A percentile compares a stretch with the other conserved stretches of the same genome.
phyloP scores from a whole-genome alignment of 106 monocot species.

The Vanilla planifolia region DNA sequence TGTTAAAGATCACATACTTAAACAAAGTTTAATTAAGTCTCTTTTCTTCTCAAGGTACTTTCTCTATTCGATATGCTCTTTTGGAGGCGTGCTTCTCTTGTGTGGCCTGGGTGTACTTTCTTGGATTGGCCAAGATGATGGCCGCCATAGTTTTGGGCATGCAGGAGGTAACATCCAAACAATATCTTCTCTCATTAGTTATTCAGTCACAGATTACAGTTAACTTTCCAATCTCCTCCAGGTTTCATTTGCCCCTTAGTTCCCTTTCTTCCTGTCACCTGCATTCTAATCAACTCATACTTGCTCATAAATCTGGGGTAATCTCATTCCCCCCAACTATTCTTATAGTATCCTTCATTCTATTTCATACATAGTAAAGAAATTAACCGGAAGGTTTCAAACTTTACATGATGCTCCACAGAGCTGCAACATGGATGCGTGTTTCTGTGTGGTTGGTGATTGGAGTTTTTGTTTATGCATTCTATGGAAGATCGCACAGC shows the following conservation, averaged over 20 bases:
- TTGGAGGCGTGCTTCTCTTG: conserved; percentile 65
- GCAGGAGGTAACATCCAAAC: conserved; percentile 54
- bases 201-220: not conserved
- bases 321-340: conserved; percentile 10
- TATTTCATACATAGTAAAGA: no score
- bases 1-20: no score
- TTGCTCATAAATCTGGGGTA: conserved; percentile 89
- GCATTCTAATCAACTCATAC: conserved; percentile 84
- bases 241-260: conserved; percentile 89
- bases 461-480: conserved; percentile 68
- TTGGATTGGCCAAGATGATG: conserved; percentile 88
- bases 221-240: conserved; percentile 19
- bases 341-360: not conserved
- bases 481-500: conserved; percentile 80
- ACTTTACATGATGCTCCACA: conserved; percentile 17
- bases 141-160: conserved; percentile 80
- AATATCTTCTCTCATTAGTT: not conserved
- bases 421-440: conserved; percentile 55
- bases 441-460: conserved; percentile 80
- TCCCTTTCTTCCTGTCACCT: conserved; percentile 65
- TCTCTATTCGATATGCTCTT: conserved; percentile 24
- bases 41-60: conserved; percentile 1
- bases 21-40: no score
- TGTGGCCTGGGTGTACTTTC: conserved; percentile 57
- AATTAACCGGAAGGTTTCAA: not conserved